Evolutionary conservation across 1,284 basidiomycete genomes (phyloP).

Genomic region (Prillingera fragicola): DNA sequence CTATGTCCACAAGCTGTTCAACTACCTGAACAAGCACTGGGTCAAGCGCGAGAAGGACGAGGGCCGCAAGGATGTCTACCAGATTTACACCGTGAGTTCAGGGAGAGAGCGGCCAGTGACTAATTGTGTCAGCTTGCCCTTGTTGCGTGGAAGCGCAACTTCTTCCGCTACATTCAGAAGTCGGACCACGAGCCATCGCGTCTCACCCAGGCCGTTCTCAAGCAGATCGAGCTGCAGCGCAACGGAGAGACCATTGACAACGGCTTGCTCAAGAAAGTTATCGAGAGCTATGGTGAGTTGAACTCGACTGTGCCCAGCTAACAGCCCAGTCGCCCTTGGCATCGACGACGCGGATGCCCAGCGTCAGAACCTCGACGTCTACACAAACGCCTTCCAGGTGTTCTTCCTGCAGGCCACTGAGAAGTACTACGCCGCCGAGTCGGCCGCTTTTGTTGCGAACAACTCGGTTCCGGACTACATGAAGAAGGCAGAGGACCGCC

Average conservation of each 20-base stretch:
- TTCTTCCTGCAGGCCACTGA: slow-evolving; percentile 87
- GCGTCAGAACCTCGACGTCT: slow-evolving; percentile 67
- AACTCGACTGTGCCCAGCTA: not conserved
- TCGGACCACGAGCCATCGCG: slow-evolving; percentile 60
- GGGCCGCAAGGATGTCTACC: slow-evolving; percentile 89
- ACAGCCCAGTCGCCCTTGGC: slow-evolving; percentile 71
- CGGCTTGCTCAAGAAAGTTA: slow-evolving; percentile 87
- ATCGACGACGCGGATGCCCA: slow-evolving; percentile 73
- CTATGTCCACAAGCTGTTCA: slow-evolving; percentile 92
- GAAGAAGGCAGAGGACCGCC: slow-evolving; percentile 87
- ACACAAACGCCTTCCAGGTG: slow-evolving; percentile 83
- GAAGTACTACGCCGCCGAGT: slow-evolving; percentile 86
- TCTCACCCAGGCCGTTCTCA: slow-evolving; percentile 80
- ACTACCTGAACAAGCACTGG: slow-evolving; percentile 98
- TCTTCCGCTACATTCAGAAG: slow-evolving; percentile 78
- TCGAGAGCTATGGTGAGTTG: slow-evolving; percentile 72
- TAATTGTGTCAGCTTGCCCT: slow-evolving; percentile 66
- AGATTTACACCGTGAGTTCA: slow-evolving; percentile 84
- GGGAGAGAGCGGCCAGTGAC: not conserved
- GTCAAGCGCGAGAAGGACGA: slow-evolving; percentile 97
- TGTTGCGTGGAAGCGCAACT: slow-evolving; percentile 89
- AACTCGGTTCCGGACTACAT: slow-evolving; percentile 95
- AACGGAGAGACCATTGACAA: slow-evolving; percentile 94
- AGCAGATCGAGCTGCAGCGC: slow-evolving; percentile 85
- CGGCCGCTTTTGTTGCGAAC: slow-evolving; percentile 78